Conservation (phyloP, 768 basidiomycete genomes). For the Punctularia strigosozonata region DNA sequence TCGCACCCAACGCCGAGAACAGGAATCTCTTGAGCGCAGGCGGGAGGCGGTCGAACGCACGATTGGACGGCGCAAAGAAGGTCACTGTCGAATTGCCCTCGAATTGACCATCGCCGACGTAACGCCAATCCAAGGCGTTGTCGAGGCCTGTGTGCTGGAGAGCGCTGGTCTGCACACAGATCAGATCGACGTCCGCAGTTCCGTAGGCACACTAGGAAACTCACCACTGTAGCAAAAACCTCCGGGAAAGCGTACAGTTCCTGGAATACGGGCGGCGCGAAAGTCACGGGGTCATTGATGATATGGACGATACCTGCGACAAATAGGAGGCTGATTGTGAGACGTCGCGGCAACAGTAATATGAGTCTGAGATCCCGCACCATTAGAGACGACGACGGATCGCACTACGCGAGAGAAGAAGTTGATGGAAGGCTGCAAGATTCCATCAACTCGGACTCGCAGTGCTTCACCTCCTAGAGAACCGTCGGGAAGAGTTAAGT, state of each 20-base stretch:
- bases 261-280: slow-evolving; percentile 40
- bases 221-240: slow-evolving; percentile 38
- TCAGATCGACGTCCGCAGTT: background rate
- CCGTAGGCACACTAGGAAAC: slow-evolving; percentile 5
- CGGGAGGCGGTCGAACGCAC: slow-evolving; percentile 36
- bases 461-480: slow-evolving; percentile 31
- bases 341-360: background rate
- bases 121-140: slow-evolving; percentile 33
- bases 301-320: slow-evolving; percentile 36
- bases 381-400: slow-evolving; percentile 38
- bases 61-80: slow-evolving; percentile 43
- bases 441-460: slow-evolving; percentile 28
- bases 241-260: slow-evolving; percentile 29
- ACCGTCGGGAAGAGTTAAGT: slow-evolving; percentile 28
- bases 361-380: slow-evolving; percentile 17
- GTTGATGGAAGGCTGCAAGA: slow-evolving; percentile 32
- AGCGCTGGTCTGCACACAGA: slow-evolving; percentile 34
- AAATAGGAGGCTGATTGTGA: background rate
- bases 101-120: slow-evolving; percentile 26
- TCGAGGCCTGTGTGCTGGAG: slow-evolving; percentile 39
- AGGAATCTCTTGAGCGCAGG: slow-evolving; percentile 38
- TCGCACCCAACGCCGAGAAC: slow-evolving; percentile 48
- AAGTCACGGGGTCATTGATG: slow-evolving; percentile 41
- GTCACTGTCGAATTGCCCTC: slow-evolving; percentile 35
- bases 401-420: slow-evolving; percentile 30